phyloP scores from a whole-genome alignment of 148 eudicot genomes.

The Heliamphora exappendiculata region DNA sequence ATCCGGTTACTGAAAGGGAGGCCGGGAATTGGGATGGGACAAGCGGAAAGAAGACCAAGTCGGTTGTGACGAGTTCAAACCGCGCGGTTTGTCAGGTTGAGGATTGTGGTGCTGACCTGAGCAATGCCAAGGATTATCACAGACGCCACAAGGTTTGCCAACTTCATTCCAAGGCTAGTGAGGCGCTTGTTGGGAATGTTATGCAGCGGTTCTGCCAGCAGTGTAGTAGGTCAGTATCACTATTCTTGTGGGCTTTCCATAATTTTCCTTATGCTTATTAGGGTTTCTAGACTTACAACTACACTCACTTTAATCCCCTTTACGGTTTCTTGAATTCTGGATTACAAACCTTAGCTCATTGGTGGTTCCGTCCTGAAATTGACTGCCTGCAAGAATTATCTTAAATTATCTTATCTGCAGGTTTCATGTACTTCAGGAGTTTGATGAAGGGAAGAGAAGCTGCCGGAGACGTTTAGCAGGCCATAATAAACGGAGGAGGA shows the following conservation, averaged over 20 bases:
- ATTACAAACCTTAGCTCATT: not conserved
- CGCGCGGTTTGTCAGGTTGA: slow-evolving; percentile 71
- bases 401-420: slow-evolving; percentile 26
- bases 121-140: slow-evolving; percentile 73
- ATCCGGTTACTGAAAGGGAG: slow-evolving; percentile 32
- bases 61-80: slow-evolving; percentile 28
- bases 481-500: slow-evolving; percentile 78
- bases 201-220: slow-evolving; percentile 87
- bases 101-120: slow-evolving; percentile 63
- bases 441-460: slow-evolving; percentile 90
- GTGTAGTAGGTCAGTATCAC: slow-evolving; percentile 63
- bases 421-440: slow-evolving; percentile 79
- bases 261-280: not conserved
- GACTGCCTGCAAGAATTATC: not conserved
- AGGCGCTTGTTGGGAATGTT: slow-evolving; percentile 49
- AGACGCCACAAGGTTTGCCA: slow-evolving; percentile 86
- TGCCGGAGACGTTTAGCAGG: slow-evolving; percentile 88
- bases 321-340: not conserved
- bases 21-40: slow-evolving; percentile 34
- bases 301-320: too few relatives aligned
- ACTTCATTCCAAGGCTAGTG: slow-evolving; percentile 64
- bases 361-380: not conserved
- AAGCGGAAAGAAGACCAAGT: slow-evolving; percentile 47
- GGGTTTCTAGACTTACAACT: too few relatives aligned
- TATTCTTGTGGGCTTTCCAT: not conserved